Percentiles rank a stretch among this genome's conserved stretches.
These are phyloP conservation scores for Phtheirospermum japonicum DNA, from an alignment of 257 asterid genomes.

Conservation along the genomic window DNA sequence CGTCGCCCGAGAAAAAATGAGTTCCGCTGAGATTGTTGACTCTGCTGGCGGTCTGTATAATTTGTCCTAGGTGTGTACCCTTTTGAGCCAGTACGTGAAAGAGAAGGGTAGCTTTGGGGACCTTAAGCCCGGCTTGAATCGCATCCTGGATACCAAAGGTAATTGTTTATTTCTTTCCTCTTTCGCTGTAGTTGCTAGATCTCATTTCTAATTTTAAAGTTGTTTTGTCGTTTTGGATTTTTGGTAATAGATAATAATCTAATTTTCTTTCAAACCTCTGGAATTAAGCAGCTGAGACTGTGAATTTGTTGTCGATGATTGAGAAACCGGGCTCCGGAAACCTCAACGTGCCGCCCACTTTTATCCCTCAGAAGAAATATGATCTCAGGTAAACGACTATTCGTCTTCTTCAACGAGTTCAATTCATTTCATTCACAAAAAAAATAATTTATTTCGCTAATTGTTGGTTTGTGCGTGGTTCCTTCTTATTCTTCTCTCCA, in stretches of 20 bases:
- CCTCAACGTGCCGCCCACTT: slow-evolving; percentile 20
- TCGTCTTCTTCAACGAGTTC: no score
- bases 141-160: slow-evolving; percentile 44
- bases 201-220: slow-evolving; percentile 18
- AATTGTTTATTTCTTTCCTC: slow-evolving; percentile 3
- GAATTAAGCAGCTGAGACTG: slow-evolving; percentile 27
- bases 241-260: no score
- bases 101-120: slow-evolving; percentile 70
- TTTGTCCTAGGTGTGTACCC: slow-evolving; percentile 68
- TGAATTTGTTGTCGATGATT: slow-evolving; percentile 48
- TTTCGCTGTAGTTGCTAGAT: slow-evolving; percentile 4
- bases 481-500: no score
- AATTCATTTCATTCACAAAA: no score
- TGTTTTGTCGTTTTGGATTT: no score
- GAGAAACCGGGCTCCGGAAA: slow-evolving; percentile 38
- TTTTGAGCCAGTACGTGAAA: slow-evolving; percentile 69
- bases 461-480: background rate
- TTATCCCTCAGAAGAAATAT: slow-evolving; percentile 7
- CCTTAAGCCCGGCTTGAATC: slow-evolving; percentile 54
- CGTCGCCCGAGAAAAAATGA: slow-evolving; percentile 31
- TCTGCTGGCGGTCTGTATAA: slow-evolving; percentile 62
- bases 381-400: background rate
- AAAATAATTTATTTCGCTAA: background rate
- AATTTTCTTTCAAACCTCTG: background rate
- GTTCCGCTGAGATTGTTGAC: slow-evolving; percentile 48